These are phyloP conservation scores for Plasmodium blacklocki DNA, from an alignment of 169 alveolate species.

Conservation along the genomic window DNA sequence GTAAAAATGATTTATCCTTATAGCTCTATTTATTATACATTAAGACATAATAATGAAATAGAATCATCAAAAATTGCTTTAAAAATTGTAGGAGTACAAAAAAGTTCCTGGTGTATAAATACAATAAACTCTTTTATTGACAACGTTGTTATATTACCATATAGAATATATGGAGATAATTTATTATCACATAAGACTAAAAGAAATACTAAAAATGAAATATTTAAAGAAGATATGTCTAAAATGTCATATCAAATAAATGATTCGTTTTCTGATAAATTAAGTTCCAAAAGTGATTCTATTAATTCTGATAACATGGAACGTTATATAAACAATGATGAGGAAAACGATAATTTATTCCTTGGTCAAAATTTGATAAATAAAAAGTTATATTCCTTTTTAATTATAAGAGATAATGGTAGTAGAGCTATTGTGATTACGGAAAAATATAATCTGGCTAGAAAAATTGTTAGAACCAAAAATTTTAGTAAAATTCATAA, in stretches of 20 bases:
- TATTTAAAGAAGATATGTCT: background rate
- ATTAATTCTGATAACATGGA: background rate
- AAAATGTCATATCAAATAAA: background rate
- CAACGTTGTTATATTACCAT: slow-evolving; percentile 48
- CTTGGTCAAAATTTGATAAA: slow-evolving; percentile 38
- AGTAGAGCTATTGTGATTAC: slow-evolving; percentile 75
- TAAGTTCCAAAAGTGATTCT: background rate
- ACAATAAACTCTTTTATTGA: slow-evolving; percentile 67
- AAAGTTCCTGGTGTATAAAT: slow-evolving; percentile 67
- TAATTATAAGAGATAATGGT: slow-evolving; percentile 73
- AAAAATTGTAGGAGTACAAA: slow-evolving; percentile 70
- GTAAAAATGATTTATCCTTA: slow-evolving; percentile 76
- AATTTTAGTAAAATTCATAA: slow-evolving; percentile 70
- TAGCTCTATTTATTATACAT: slow-evolving; percentile 69
- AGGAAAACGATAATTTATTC: slow-evolving; percentile 25
- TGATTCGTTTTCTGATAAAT: background rate
- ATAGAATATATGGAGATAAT: slow-evolving; percentile 40
- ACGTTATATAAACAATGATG: background rate
- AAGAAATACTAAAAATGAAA: background rate
- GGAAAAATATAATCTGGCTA: slow-evolving; percentile 64
- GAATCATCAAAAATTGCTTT: slow-evolving; percentile 78
- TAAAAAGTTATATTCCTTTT: slow-evolving; percentile 55
- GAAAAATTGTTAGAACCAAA: slow-evolving; percentile 65
- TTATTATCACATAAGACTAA: background rate
- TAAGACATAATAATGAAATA: slow-evolving; percentile 59